A percentile compares a stretch with the other conserved stretches of the same genome.
phyloP scores from a whole-genome alignment of 2,329 filamentous ascomycete species.

The Colletotrichum truncatum region DNA sequence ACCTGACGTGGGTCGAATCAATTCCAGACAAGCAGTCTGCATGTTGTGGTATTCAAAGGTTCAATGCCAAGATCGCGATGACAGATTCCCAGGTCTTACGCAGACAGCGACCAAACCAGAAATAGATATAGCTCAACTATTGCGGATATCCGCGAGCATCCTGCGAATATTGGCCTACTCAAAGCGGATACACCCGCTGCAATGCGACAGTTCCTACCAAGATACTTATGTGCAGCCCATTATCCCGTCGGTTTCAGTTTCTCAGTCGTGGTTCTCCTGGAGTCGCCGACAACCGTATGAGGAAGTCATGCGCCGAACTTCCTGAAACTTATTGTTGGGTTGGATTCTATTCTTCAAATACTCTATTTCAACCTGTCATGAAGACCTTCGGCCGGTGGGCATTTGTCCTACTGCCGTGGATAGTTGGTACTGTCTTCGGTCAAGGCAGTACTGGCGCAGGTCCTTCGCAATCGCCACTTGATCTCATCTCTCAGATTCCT shows the following conservation, averaged over 20 bases:
- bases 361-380: conserved; percentile 10
- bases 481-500: conserved; percentile 7
- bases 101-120: not conserved
- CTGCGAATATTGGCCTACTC: not conserved
- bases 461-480: not conserved
- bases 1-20: conserved; percentile 14
- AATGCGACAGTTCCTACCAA: not conserved
- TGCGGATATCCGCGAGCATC: not conserved
- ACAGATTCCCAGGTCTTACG: not conserved
- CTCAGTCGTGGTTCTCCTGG: not conserved
- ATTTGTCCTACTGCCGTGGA: conserved; percentile 12
- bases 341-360: not conserved
- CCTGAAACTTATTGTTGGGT: not conserved
- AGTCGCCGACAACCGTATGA: not conserved
- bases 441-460: not conserved
- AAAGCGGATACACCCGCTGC: not conserved
- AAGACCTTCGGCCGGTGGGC: not conserved
- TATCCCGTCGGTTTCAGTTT: not conserved
- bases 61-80: not conserved
- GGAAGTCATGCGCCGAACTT: conserved; percentile 9
- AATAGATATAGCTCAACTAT: conserved; percentile 2
- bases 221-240: conserved; percentile 4
- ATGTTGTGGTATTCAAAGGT: not conserved
- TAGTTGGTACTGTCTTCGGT: not conserved
- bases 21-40: conserved; percentile 13